A percentile compares a stretch with the other conserved stretches of the same genome.
phyloP scores from a whole-genome alignment of 768 basidiomycete genomes.

The Suillus spraguei region DNA sequence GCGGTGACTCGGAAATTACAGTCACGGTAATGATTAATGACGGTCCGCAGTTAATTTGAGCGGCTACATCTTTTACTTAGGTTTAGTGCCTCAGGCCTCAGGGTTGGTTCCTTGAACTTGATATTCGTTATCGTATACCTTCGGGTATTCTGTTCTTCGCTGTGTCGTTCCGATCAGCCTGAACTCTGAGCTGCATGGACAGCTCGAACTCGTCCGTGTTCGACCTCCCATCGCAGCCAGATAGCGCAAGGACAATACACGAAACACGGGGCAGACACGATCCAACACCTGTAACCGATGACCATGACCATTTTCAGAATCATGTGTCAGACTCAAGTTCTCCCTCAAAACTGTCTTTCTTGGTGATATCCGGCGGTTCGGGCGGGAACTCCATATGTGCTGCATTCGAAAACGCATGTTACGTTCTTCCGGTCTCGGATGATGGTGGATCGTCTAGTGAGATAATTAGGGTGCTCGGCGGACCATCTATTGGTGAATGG shows the following conservation, averaged over 20 bases:
- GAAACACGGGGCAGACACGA: not conserved
- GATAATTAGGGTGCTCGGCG: constrained; percentile 89
- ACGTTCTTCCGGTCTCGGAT: constrained; percentile 92
- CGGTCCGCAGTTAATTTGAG: too few relatives aligned
- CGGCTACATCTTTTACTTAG: not conserved
- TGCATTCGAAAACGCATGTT: constrained; percentile 77
- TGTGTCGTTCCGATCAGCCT: not conserved
- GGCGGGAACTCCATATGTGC: constrained; percentile 91
- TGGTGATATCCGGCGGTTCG: constrained; percentile 92
- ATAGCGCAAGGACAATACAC: not conserved
- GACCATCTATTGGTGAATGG: constrained; percentile 74
- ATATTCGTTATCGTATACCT: not conserved
- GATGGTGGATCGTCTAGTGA: constrained; percentile 96
- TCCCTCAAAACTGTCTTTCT: constrained; percentile 26
- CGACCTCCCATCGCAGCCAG: constrained; percentile 60
- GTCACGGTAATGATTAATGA: too few relatives aligned
- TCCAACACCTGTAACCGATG: not conserved
- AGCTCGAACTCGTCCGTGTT: constrained; percentile 78
- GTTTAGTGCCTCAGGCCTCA: not conserved
- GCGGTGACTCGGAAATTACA: too few relatives aligned
- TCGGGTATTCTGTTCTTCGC: not conserved
- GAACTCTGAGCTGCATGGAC: constrained; percentile 11
- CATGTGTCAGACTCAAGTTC: constrained; percentile 8
- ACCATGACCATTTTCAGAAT: not conserved
- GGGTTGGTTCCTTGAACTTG: not conserved